Conservation (phyloP, 2,329 filamentous ascomycete genomes). For the Penicillium sp. region DNA sequence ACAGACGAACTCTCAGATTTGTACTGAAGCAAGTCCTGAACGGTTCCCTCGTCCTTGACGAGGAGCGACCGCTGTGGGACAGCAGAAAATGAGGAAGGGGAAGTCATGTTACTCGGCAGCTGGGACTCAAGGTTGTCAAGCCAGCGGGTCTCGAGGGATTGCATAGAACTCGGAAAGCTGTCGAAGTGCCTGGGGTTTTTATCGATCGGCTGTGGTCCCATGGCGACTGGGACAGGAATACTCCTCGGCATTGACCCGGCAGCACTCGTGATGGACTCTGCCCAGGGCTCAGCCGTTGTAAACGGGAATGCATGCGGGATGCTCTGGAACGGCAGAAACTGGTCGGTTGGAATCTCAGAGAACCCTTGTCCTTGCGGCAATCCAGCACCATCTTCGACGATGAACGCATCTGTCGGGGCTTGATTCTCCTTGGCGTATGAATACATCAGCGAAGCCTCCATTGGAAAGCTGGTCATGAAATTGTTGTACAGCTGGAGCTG, state of each 20-base stretch:
- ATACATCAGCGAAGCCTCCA: conserved; percentile 39
- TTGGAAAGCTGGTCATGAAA: conserved; percentile 36
- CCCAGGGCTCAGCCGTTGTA: conserved; percentile 34
- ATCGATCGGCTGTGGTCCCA: conserved; percentile 28
- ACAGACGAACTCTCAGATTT: conserved; percentile 44
- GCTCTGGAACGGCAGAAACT: conserved; percentile 37
- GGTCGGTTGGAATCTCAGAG: conserved; percentile 35
- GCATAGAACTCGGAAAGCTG: conserved; percentile 32
- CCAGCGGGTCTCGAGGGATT: conserved; percentile 42
- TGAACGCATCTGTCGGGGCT: conserved; percentile 36
- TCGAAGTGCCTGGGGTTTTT: conserved; percentile 28
- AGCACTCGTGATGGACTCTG: conserved; percentile 24
- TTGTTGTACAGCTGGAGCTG: conserved; percentile 43
- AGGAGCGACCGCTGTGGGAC: conserved; percentile 24
- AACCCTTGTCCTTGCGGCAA: conserved; percentile 35
- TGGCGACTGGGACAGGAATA: conserved; percentile 18
- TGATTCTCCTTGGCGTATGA: conserved; percentile 38
- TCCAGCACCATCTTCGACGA: conserved; percentile 42
- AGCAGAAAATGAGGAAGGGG: conserved; percentile 30
- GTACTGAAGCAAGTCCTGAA: conserved; percentile 38
- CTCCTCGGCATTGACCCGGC: conserved; percentile 15
- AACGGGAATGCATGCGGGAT: conserved; percentile 37
- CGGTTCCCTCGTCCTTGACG: conserved; percentile 25
- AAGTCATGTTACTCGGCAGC: conserved; percentile 35
- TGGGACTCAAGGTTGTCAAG: conserved; percentile 40